These are phyloP conservation scores for Penicillium maclennaniae DNA, from an alignment of 495 filamentous ascomycete species.

Conservation along the genomic window DNA sequence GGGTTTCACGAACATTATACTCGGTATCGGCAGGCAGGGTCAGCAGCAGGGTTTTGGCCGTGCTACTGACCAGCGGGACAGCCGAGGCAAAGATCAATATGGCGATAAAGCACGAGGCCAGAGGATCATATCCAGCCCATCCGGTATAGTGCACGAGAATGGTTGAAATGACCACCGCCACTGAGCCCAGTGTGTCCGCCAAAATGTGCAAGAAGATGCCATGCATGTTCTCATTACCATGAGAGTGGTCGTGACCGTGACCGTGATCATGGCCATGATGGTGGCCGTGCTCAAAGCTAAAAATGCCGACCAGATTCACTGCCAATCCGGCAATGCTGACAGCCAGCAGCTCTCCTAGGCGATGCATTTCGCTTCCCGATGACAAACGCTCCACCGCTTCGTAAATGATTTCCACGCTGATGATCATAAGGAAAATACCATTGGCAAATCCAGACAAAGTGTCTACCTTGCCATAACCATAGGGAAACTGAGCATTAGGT, in stretches of 20 bases:
- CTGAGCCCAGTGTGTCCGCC: slow-evolving; percentile 90
- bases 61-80: slow-evolving; percentile 79
- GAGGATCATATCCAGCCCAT: slow-evolving; percentile 93
- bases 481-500: slow-evolving; percentile 80
- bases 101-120: slow-evolving; percentile 92
- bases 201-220: slow-evolving; percentile 98
- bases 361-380: slow-evolving; percentile 74
- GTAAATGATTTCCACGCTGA: slow-evolving; percentile 94
- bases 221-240: slow-evolving; percentile 97
- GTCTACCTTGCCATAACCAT: slow-evolving; percentile 95
- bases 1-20: slow-evolving; percentile 79
- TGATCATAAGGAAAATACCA: slow-evolving; percentile 92
- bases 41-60: slow-evolving; percentile 75
- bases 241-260: slow-evolving; percentile 59
- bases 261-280: slow-evolving; percentile 45
- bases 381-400: slow-evolving; percentile 86
- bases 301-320: slow-evolving; percentile 90
- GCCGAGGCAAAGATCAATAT: slow-evolving; percentile 87
- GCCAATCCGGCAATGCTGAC: slow-evolving; percentile 80
- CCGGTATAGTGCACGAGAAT: slow-evolving; percentile 77
- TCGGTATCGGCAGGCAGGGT: slow-evolving; percentile 82
- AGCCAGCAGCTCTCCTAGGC: slow-evolving; percentile 79
- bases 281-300: slow-evolving; percentile 73
- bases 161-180: slow-evolving; percentile 91
- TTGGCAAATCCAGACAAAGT: slow-evolving; percentile 96